These are phyloP conservation scores for Phytopythium vexans DNA, from an alignment of 352 stramenopile genomes.

Conservation along the genomic window DNA sequence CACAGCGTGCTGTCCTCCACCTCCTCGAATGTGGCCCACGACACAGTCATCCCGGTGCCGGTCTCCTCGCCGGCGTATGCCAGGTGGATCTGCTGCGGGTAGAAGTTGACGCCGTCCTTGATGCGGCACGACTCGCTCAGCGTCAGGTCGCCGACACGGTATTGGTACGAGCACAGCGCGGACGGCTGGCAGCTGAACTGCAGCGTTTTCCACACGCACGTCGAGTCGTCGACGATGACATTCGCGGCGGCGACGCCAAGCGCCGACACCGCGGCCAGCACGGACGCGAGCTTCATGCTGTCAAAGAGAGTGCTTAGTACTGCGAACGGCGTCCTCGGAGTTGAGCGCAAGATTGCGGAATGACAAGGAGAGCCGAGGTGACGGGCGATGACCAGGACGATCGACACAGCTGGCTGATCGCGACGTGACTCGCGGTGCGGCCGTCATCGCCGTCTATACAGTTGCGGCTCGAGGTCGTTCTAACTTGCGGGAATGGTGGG, in stretches of 20 bases:
- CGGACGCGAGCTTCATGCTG: neutral
- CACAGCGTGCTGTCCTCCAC: conserved; percentile 34
- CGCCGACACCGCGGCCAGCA: neutral
- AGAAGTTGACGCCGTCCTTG: conserved; percentile 18
- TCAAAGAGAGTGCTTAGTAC: too few relatives aligned
- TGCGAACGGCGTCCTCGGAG: too few relatives aligned
- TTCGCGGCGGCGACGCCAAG: neutral
- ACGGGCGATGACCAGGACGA: too few relatives aligned
- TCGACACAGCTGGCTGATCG: too few relatives aligned
- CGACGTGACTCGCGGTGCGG: too few relatives aligned
- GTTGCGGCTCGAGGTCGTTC: too few relatives aligned
- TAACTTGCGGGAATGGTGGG: too few relatives aligned
- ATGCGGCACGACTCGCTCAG: conserved; percentile 27
- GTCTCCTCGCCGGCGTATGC: conserved; percentile 23
- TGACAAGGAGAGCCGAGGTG: too few relatives aligned
- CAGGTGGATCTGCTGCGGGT: conserved; percentile 39
- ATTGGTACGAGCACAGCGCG: conserved; percentile 19
- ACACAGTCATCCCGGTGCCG: conserved; percentile 38
- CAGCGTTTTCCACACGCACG: conserved; percentile 31
- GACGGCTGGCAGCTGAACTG: conserved; percentile 10
- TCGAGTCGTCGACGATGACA: conserved; percentile 26
- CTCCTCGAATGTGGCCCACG: conserved; percentile 38
- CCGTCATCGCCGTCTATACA: too few relatives aligned
- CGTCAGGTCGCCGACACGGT: conserved; percentile 22
- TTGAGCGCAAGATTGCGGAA: too few relatives aligned